Percentiles rank a stretch among this genome's conserved stretches.
Conservation (phyloP, 352 stramenopile genomes). For the Phytophthora pisi region DNA sequence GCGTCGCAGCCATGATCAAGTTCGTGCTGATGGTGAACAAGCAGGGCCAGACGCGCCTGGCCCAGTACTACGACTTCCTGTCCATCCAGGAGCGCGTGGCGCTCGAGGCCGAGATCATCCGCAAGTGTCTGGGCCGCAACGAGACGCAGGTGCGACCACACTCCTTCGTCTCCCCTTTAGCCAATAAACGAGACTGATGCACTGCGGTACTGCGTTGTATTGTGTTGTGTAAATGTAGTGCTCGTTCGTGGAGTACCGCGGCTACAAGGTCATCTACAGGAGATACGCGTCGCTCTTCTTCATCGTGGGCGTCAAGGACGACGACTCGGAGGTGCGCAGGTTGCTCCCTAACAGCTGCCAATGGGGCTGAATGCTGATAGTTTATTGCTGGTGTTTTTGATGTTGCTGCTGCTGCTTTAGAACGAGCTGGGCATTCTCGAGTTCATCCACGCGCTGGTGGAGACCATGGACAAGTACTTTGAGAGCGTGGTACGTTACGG, state of each 20-base stretch:
- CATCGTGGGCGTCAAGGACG: slow-evolving; percentile 98
- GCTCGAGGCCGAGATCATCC: slow-evolving; percentile 99
- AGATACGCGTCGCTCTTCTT: slow-evolving; percentile 99
- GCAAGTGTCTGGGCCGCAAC: slow-evolving; percentile 98
- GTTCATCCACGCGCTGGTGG: slow-evolving; percentile 99
- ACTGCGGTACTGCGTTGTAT: neutral
- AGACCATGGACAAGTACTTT: slow-evolving; percentile 99
- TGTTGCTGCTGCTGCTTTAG: slow-evolving; percentile 44
- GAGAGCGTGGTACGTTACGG: slow-evolving; percentile 92
- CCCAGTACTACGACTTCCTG: slow-evolving; percentile 99
- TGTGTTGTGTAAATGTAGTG: slow-evolving; percentile 73
- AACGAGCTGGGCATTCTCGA: slow-evolving; percentile 99
- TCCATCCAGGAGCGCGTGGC: slow-evolving; percentile 98
- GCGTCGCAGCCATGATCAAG: slow-evolving; percentile 86
- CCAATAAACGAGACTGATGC: neutral
- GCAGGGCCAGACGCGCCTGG: slow-evolving; percentile 99
- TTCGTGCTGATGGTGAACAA: slow-evolving; percentile 99
- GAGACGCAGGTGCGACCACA: slow-evolving; percentile 89
- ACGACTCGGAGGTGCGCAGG: slow-evolving; percentile 85
- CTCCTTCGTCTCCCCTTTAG: neutral
- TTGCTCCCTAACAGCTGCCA: neutral
- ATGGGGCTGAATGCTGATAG: neutral
- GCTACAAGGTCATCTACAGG: slow-evolving; percentile 99
- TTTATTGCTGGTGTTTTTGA: neutral
- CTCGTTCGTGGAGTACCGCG: slow-evolving; percentile 99